Conservation (phyloP, 1,284 basidiomycete species). For the Tilletiopsis washingtonensis region DNA sequence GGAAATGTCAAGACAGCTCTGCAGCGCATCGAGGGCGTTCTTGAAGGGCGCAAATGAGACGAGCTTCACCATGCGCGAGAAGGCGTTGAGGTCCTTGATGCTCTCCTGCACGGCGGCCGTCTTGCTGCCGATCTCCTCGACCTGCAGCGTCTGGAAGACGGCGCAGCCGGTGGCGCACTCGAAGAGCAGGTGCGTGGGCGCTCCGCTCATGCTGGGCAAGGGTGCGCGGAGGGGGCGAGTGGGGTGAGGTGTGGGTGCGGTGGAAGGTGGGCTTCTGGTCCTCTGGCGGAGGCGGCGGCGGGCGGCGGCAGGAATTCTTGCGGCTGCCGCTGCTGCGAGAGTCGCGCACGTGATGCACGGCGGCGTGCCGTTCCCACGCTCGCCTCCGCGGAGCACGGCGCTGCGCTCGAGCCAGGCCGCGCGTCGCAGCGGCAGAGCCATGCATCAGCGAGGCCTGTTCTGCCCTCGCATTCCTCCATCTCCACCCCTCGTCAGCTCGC, state of each 20-base stretch:
- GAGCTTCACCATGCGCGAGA: constrained; percentile 87
- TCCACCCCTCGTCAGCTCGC: too few species aligned
- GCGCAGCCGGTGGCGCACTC: constrained; percentile 94
- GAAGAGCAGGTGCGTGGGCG: constrained; percentile 69
- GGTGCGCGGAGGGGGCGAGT: not conserved
- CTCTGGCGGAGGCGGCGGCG: too few species aligned
- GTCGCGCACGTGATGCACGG: too few species aligned
- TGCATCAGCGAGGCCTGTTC: too few species aligned
- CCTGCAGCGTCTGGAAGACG: constrained; percentile 79
- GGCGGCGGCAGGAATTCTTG: too few species aligned
- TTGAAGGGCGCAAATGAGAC: constrained; percentile 92
- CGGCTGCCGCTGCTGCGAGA: too few species aligned
- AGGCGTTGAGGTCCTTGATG: constrained; percentile 68
- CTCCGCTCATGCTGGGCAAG: constrained; percentile 34
- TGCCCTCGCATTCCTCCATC: too few species aligned
- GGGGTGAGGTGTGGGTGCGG: not conserved
- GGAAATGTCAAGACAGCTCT: constrained; percentile 93
- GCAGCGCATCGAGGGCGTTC: constrained; percentile 86
- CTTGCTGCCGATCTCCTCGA: constrained; percentile 81
- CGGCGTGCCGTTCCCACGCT: too few species aligned
- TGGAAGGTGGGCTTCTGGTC: not conserved
- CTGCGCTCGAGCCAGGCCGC: too few species aligned
- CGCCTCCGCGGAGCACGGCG: too few species aligned
- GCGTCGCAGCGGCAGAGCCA: too few species aligned
- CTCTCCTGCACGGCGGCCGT: constrained; percentile 70